Percentiles rank a stretch among this genome's conserved stretches.
phyloP scores from a whole-genome alignment of 2,329 filamentous ascomycete species.

The Stagonosporopsis tanaceti region DNA sequence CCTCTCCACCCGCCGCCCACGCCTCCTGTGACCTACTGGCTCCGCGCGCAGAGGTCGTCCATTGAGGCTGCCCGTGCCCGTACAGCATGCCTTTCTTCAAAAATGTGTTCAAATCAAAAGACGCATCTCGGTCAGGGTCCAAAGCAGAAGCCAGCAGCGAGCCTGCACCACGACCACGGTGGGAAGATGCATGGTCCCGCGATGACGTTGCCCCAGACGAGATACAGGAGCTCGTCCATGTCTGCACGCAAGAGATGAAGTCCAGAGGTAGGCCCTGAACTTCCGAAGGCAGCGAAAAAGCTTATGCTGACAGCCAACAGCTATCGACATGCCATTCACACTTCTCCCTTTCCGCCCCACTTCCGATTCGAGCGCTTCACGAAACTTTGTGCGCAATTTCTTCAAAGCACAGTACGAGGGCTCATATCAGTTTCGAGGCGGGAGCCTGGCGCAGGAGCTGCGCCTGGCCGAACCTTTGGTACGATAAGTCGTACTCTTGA shows the following conservation, averaged over 20 bases:
- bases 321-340: conserved; percentile 88
- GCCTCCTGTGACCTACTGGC: conserved; percentile 1
- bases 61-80: conserved; percentile 29
- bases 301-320: conserved; percentile 57
- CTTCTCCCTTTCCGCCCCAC: conserved; percentile 93
- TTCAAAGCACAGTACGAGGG: conserved; percentile 75
- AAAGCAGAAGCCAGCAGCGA: conserved; percentile 37
- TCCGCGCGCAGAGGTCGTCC: conserved; percentile 2
- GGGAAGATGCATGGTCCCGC: conserved; percentile 88
- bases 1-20: conserved; percentile 6
- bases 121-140: conserved; percentile 40
- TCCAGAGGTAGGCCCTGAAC: conserved; percentile 73
- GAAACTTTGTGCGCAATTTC: conserved; percentile 91
- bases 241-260: conserved; percentile 91
- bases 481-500: conserved; percentile 44
- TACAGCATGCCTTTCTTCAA: conserved; percentile 50
- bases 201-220: conserved; percentile 86
- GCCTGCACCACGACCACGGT: conserved; percentile 72
- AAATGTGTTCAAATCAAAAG: conserved; percentile 50
- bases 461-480: conserved; percentile 95
- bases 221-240: conserved; percentile 83
- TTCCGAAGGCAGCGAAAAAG: not conserved
- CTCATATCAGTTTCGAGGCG: conserved; percentile 67
- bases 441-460: conserved; percentile 81
- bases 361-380: conserved; percentile 88